phyloP scores from a whole-genome alignment of 306 rosid genomes.

The Alnus glutinosa region DNA sequence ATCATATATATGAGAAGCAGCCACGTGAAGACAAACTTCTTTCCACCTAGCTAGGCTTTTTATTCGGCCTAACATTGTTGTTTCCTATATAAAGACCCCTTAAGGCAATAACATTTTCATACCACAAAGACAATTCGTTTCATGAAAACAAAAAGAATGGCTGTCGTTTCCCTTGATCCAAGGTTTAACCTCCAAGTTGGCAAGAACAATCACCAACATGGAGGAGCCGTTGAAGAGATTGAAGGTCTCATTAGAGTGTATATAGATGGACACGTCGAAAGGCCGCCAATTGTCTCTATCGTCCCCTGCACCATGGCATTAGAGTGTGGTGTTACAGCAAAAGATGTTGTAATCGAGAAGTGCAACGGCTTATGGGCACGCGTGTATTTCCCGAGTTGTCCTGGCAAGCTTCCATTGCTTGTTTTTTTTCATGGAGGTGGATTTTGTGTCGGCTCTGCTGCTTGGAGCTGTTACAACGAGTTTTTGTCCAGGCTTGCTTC shows the following conservation, averaged over 20 bases:
- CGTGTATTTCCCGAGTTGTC: conserved; percentile 46
- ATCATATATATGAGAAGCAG: conserved; percentile 27
- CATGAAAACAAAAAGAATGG: conserved; percentile 46
- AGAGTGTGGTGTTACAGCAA: conserved; percentile 44
- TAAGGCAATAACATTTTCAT: conserved; percentile 22
- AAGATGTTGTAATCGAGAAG: conserved; percentile 61
- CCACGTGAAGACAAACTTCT: not conserved
- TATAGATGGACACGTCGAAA: conserved; percentile 65
- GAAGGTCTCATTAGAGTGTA: conserved; percentile 71
- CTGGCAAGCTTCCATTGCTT: conserved; percentile 46
- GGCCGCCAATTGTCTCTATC: conserved; percentile 57
- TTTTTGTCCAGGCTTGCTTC: conserved; percentile 59
- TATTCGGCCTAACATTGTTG: conserved; percentile 12
- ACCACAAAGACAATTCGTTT: conserved; percentile 29
- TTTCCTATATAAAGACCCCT: conserved; percentile 52
- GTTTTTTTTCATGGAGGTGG: conserved; percentile 94
- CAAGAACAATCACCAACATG: conserved; percentile 41
- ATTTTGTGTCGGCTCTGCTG: conserved; percentile 87
- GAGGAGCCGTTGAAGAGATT: conserved; percentile 55
- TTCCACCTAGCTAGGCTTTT: conserved; percentile 18
- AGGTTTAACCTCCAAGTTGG: conserved; percentile 35
- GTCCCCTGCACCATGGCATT: conserved; percentile 49
- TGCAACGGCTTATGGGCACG: conserved; percentile 66
- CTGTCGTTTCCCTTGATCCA: conserved; percentile 52
- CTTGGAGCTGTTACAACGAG: conserved; percentile 88